These are phyloP conservation scores for Wickerhamomyces silvicola DNA, from an alignment of 805 yeast species.

Conservation along the genomic window DNA sequence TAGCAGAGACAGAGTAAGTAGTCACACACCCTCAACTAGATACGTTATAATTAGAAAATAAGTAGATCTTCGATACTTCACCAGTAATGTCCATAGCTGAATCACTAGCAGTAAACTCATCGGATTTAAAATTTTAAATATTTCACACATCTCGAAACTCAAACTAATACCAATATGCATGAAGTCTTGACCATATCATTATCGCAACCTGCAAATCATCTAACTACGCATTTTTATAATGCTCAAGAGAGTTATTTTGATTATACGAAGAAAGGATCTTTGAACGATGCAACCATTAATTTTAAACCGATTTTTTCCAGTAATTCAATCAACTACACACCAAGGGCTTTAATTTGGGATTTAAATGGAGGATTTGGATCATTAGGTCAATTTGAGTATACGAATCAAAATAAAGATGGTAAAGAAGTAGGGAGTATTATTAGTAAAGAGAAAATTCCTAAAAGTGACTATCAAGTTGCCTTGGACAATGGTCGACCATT, in stretches of 20 bases:
- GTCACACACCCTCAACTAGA: too few relatives aligned
- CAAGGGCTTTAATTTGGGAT: slow-evolving; percentile 81
- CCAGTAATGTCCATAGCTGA: too few relatives aligned
- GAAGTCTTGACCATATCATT: slow-evolving; percentile 69
- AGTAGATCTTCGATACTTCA: too few relatives aligned
- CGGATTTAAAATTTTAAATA: too few relatives aligned
- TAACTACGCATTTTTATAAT: slow-evolving; percentile 78
- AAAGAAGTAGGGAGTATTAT: slow-evolving; percentile 16
- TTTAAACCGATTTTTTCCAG: slow-evolving; percentile 35
- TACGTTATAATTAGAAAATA: too few relatives aligned
- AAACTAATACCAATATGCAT: too few relatives aligned
- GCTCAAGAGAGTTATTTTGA: slow-evolving; percentile 65
- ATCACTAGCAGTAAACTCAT: too few relatives aligned
- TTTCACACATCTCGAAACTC: too few relatives aligned
- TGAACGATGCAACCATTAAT: slow-evolving; percentile 39
- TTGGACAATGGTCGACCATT: slow-evolving; percentile 42
- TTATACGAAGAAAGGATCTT: slow-evolving; percentile 28
- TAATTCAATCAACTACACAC: slow-evolving; percentile 57
- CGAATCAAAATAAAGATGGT: too few relatives aligned
- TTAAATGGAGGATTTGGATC: slow-evolving; percentile 71
- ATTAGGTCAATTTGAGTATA: slow-evolving; percentile 47
- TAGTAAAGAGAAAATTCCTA: slow-evolving; percentile 32
- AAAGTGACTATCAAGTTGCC: slow-evolving; percentile 57
- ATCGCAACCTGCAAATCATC: slow-evolving; percentile 69
- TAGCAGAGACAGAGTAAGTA: too few relatives aligned